Evolutionary conservation across 495 filamentous ascomycete genomes (phyloP).

Genomic region (Penicillium argentinense): DNA sequence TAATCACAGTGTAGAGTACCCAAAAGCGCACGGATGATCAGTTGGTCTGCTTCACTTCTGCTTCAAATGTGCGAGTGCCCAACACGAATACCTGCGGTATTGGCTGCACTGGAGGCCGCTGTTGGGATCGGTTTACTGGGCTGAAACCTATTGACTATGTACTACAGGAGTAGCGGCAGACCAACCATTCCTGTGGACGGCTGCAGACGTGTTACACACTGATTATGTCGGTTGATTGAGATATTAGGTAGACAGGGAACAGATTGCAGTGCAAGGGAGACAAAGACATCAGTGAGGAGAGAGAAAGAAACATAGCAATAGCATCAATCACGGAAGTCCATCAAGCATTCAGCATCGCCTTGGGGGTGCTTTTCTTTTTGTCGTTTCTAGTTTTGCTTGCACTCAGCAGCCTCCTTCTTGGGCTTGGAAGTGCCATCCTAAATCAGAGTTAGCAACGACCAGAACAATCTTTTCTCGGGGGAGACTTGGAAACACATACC

Average conservation of each 20-base stretch:
- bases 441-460: slow-evolving; percentile 27
- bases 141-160: too few relatives aligned
- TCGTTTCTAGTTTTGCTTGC: slow-evolving; percentile 86
- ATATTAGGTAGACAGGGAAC: slow-evolving; percentile 32
- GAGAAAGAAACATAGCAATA: slow-evolving; percentile 32
- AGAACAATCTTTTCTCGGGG: neutral
- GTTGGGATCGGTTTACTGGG: too few relatives aligned
- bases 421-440: slow-evolving; percentile 95
- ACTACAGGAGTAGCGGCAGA: too few relatives aligned
- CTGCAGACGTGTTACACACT: slow-evolving; percentile 20
- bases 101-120: too few relatives aligned
- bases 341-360: slow-evolving; percentile 25
- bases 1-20: too few relatives aligned
- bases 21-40: too few relatives aligned
- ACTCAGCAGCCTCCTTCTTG: slow-evolving; percentile 98
- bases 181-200: slow-evolving; percentile 5
- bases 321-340: slow-evolving; percentile 27
- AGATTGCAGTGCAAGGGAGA: slow-evolving; percentile 27
- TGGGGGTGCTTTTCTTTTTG: slow-evolving; percentile 8
- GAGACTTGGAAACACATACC: slow-evolving; percentile 60
- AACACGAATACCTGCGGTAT: too few relatives aligned
- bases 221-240: slow-evolving; percentile 34
- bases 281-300: slow-evolving; percentile 23
- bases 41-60: too few relatives aligned
- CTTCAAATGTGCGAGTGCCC: too few relatives aligned